Conservation (phyloP, 345 rosid genomes). For the Linum trigynum region DNA sequence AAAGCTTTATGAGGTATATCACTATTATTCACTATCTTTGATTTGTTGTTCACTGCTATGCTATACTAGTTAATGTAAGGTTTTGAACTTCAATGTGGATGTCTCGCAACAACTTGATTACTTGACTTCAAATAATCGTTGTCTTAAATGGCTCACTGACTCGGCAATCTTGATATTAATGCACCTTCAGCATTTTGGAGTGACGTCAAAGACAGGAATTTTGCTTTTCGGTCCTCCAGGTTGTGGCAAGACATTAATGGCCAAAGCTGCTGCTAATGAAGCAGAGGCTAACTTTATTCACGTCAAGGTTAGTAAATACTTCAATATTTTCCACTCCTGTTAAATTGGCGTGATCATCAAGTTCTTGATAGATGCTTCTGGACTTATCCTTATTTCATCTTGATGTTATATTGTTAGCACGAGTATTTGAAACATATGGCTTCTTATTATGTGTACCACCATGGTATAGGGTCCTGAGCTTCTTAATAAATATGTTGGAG, state of each 20-base stretch:
- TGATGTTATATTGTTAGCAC: neutral
- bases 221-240: constrained; percentile 98
- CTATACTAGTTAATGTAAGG: neutral
- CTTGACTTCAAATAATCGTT: neutral
- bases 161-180: neutral
- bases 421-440: constrained; percentile 1
- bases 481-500: constrained; percentile 89
- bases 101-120: too few species aligned
- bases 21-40: constrained; percentile 1
- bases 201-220: constrained; percentile 74
- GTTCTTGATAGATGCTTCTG: neutral
- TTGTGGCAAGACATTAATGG: constrained; percentile 94
- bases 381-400: too few species aligned
- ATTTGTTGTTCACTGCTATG: neutral
- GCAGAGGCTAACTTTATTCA: constrained; percentile 96
- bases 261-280: constrained; percentile 95
- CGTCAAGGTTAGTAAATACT: constrained; percentile 47
- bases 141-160: constrained; percentile 2
- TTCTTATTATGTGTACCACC: neutral
- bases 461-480: constrained; percentile 77
- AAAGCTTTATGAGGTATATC: constrained; percentile 54
- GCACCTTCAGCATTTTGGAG: constrained; percentile 56
- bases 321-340: neutral
- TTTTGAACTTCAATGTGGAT: too few species aligned
- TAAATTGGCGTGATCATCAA: too few species aligned